Evolutionary conservation across 495 filamentous ascomycete species (phyloP), one percentile per base, ranked within the genome.

Genomic region (Rhypophila decipiens): DNA sequence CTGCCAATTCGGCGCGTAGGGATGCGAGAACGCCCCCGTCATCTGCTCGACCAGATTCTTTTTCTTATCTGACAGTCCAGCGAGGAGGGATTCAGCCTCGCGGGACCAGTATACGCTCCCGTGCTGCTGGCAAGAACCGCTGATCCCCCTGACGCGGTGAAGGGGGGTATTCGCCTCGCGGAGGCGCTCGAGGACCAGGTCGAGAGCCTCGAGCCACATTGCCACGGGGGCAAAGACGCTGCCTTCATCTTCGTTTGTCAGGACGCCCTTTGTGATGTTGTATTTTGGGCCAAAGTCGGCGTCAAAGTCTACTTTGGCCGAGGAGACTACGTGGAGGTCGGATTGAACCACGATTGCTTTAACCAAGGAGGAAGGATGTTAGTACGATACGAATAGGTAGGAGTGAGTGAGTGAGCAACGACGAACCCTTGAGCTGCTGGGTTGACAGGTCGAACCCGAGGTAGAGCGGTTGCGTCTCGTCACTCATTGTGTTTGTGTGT

Each of bases 401-500:
- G 51, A 23, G 15, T 13, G 19, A 43, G 21, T 42, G 36, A 15
- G 33, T 36, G 8, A 12, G 29, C 37, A 27, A n/a, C 13, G 33
- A 63, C 68, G 47, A 52, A 77, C 86, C 88, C 76, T 98, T 98
- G 22, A 96, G 74, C 62, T 96, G 90, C 67, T 96, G 93, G 47
- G 93, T 97, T 21, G 90, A 95, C 39, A 98, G 85, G 65, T 98
- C 91, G 62, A 96, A 91, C 35, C 91, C 91, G 47, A 96, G 76
- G 55, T 95, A 96, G 46, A 94, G 72, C 12, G 87, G 83, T n/a
- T n/a, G n/a, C 15, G 67, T 71, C 34, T 69, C 53, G 46, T 31
- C 27, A 31, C 60, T 58, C 74, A 76, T 77, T 45, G 47, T 64
- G 36, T 37, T 12, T n/a, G 5, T 15, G 35, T 37, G 35, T 37